A percentile compares a stretch with the other conserved stretches of the same genome.
phyloP scores from a whole-genome alignment of 139 green algal genomes.

The Tetradesmus obliquus region DNA sequence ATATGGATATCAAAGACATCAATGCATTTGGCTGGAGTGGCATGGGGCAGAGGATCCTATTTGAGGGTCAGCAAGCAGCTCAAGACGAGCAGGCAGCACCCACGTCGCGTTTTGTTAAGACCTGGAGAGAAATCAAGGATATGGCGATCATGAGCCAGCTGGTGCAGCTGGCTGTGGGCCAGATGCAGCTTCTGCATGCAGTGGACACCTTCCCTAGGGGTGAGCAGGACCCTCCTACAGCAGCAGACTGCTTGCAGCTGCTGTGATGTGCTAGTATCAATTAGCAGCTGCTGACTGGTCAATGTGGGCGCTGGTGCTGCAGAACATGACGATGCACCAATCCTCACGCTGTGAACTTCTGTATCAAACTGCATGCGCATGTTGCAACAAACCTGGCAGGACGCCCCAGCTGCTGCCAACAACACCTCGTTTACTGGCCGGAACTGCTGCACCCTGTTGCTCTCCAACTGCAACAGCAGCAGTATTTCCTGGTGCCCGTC shows the following conservation, averaged over 20 bases:
- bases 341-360: too few relatives aligned
- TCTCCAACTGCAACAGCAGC: too few relatives aligned
- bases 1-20: neutral
- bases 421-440: too few relatives aligned
- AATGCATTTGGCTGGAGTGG: neutral
- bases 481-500: neutral
- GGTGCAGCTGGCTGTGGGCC: neutral
- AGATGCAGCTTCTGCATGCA: slow-evolving; percentile 46
- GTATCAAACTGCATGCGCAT: too few relatives aligned
- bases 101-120: slow-evolving; percentile 1
- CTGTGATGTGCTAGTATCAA: neutral
- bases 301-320: too few relatives aligned
- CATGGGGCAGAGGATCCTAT: neutral
- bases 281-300: too few relatives aligned
- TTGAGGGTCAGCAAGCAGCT: neutral
- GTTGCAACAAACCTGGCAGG: too few relatives aligned
- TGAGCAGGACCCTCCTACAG: neutral
- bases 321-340: too few relatives aligned
- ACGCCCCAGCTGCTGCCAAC: too few relatives aligned
- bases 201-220: slow-evolving; percentile 45
- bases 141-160: slow-evolving; percentile 15
- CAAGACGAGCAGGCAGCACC: neutral
- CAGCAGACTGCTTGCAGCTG: neutral
- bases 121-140: neutral
- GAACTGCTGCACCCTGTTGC: too few relatives aligned